Evolutionary conservation across 495 filamentous ascomycete genomes (phyloP).

Genomic region (Filosporella fistucella): DNA sequence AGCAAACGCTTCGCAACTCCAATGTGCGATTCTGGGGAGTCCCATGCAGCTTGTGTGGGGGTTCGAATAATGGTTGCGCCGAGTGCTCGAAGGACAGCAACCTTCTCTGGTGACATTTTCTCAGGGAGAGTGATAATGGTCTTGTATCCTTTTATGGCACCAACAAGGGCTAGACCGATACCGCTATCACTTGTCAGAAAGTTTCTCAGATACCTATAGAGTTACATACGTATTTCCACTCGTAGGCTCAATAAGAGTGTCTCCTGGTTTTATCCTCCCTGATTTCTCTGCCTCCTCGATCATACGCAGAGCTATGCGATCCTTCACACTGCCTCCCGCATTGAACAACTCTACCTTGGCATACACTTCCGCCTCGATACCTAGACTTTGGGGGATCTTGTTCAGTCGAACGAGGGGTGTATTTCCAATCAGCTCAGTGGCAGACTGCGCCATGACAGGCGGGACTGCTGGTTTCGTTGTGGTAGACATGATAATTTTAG

Average conservation of each 20-base stretch:
- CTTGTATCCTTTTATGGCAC: constrained; percentile 93
- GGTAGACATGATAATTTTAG: too few relatives aligned
- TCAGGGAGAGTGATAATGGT: constrained; percentile 98
- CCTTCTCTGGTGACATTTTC: constrained; percentile 99
- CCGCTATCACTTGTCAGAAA: constrained; percentile 47
- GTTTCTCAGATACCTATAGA: neutral
- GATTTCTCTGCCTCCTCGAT: constrained; percentile 89
- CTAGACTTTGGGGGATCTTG: constrained; percentile 81
- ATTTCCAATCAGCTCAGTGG: constrained; percentile 73
- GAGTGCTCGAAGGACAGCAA: constrained; percentile 85
- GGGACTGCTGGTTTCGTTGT: too few relatives aligned
- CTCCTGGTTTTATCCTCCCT: constrained; percentile 93
- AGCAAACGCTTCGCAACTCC: constrained; percentile 85
- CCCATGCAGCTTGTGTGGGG: constrained; percentile 90
- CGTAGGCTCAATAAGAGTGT: constrained; percentile 96
- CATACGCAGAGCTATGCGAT: constrained; percentile 96
- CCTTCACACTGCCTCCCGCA: constrained; percentile 96
- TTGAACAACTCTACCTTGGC: constrained; percentile 97
- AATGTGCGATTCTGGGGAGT: constrained; percentile 94
- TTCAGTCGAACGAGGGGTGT: constrained; percentile 93
- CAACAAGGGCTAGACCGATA: constrained; percentile 91
- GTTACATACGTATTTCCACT: constrained; percentile 83
- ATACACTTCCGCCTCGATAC: constrained; percentile 86
- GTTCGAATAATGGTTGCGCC: constrained; percentile 97
- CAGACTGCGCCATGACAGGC: constrained; percentile 28